Conservation (phyloP, 768 basidiomycete genomes). For the Hygrophorus russula region DNA sequence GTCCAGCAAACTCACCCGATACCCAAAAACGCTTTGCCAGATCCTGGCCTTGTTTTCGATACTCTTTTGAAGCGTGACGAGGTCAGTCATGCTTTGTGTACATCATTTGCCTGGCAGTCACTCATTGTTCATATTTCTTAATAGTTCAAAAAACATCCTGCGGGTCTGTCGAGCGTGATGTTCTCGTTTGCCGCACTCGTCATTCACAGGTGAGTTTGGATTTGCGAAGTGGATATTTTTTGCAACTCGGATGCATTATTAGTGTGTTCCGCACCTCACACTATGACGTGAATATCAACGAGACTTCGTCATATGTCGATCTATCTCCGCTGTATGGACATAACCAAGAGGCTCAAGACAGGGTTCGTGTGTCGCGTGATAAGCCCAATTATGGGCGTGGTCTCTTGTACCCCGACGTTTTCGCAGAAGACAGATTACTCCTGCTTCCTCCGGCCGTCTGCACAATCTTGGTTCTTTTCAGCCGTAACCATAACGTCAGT, state of each 20-base stretch:
- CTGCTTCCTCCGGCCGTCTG: constrained; percentile 72
- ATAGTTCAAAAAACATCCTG: constrained; percentile 68
- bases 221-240: not conserved
- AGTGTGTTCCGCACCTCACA: constrained; percentile 82
- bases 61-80: constrained; percentile 62
- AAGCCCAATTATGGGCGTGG: constrained; percentile 65
- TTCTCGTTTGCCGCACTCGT: constrained; percentile 77
- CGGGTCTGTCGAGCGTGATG: constrained; percentile 69
- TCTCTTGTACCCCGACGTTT: constrained; percentile 54
- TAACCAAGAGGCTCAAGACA: constrained; percentile 46
- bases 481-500: constrained; percentile 78
- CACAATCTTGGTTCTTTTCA: constrained; percentile 75
- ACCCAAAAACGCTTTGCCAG: constrained; percentile 60
- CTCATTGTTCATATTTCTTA: constrained; percentile 6
- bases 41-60: constrained; percentile 74
- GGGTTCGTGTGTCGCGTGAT: constrained; percentile 41
- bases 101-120: not conserved
- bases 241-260: constrained; percentile 4
- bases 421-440: constrained; percentile 69
- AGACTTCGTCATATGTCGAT: constrained; percentile 83
- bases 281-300: constrained; percentile 54
- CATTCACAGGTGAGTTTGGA: constrained; percentile 48
- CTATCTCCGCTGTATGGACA: constrained; percentile 77
- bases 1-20: constrained; percentile 62
- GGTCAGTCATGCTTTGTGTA: constrained; percentile 23